Evolutionary conservation across 768 basidiomycete species (phyloP).

Genomic region (Naganishia friedmannii): DNA sequence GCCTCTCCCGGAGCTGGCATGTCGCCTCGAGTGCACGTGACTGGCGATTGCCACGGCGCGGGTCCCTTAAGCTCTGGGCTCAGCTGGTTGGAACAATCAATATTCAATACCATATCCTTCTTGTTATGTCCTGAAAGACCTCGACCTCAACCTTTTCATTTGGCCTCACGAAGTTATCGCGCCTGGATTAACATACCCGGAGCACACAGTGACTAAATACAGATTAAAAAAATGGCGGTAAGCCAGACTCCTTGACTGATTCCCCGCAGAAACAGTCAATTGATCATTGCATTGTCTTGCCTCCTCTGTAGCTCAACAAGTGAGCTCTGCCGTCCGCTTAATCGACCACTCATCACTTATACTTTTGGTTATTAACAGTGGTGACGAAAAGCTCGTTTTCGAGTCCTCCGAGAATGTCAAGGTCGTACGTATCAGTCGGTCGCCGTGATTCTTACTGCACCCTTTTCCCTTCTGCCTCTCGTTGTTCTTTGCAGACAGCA

Average conservation of each 20-base stretch:
- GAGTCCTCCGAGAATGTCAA: constrained; percentile 80
- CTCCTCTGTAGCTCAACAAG: constrained; percentile 31
- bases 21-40: constrained; percentile 15
- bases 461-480: background rate
- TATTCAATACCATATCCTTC: background rate
- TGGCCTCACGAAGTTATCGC: too few relatives aligned
- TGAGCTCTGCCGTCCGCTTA: constrained; percentile 41
- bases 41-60: background rate
- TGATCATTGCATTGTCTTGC: constrained; percentile 18
- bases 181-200: too few relatives aligned
- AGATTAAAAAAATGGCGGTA: constrained; percentile 1
- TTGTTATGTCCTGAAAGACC: background rate
- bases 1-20: too few relatives aligned
- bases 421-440: constrained; percentile 59
- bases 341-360: background rate
- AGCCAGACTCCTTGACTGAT: background rate
- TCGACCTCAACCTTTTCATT: background rate
- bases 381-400: constrained; percentile 81
- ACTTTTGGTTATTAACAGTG: constrained; percentile 53
- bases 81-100: too few relatives aligned
- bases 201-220: too few relatives aligned
- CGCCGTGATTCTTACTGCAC: background rate
- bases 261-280: background rate
- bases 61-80: background rate
- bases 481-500: background rate